Conservation (phyloP, 140 eudicot genomes). For the Flaveria floridana region DNA sequence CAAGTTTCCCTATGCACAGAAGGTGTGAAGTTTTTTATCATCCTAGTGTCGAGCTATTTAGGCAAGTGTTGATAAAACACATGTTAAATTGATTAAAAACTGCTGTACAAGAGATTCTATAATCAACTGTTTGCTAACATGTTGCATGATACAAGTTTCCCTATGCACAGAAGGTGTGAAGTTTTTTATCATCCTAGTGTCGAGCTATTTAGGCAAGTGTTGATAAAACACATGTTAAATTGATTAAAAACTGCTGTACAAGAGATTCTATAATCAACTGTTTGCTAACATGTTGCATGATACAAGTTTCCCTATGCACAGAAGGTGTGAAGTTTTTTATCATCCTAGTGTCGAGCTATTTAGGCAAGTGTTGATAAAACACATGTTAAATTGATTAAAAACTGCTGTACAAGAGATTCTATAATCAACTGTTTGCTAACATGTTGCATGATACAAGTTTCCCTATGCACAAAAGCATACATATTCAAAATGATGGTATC, state of each 20-base stretch:
- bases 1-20: neutral
- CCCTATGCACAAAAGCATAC: slow-evolving; percentile 17
- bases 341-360: too few relatives aligned
- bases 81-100: neutral
- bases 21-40: too few relatives aligned
- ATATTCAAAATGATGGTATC: slow-evolving; percentile 10
- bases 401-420: slow-evolving; percentile 23
- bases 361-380: neutral
- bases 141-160: slow-evolving; percentile 1
- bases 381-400: neutral
- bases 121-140: slow-evolving; percentile 2
- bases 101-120: slow-evolving; percentile 24
- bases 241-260: slow-evolving; percentile 17
- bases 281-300: neutral
- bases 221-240: slow-evolving; percentile 6
- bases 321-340: too few relatives aligned
- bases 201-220: neutral
- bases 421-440: slow-evolving; percentile 6
- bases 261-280: slow-evolving; percentile 9
- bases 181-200: too few relatives aligned
- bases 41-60: too few relatives aligned
- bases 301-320: neutral
- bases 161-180: too few relatives aligned
- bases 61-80: neutral
- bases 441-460: neutral